Evolutionary conservation across 805 yeast genomes (phyloP), one percentile per base, ranked within the genome.

Genomic region (Wickerhamiella nectarea): DNA sequence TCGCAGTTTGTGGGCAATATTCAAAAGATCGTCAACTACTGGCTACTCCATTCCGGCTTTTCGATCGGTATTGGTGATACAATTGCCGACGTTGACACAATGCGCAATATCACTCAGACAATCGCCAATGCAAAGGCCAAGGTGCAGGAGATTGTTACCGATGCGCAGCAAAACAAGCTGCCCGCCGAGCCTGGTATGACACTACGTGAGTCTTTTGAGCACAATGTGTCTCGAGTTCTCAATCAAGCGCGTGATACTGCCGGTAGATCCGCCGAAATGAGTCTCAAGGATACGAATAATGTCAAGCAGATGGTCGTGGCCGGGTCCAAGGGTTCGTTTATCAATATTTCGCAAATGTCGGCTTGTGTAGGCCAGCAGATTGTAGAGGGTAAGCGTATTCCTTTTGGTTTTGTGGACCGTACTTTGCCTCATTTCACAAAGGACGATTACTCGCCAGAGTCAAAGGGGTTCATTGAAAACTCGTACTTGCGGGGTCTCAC

Each of bases 181-280:
- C 84, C 85, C 34, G 95, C 96, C 24, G 96, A 91, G 61, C 97
- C 96, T 24, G 99, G 99, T 80, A 91, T 91, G 99, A 91, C 99
- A 2, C 71, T 91, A 53, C 80, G 99, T 67, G 98, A 91, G 64
- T 86, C 97, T 15, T 91, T 91, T 57, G 99, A 91, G 68, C 95
- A 87, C 64, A 87, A 86, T 56, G 98, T 91, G 38, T 84, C 94
- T 37, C 81, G 94, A 64, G 85, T 82, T 53, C 74, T 91, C 56
- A 91, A 91, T 64, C 95, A 87, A 62, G 98, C 98, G 24, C 87
- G 99, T 77, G 99, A 91, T 65, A 83, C 94, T 50, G 95, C 96
- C 41, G 99, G 99, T 74, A 81, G 95, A 63, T 83, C 95, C 35
- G 97, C 99, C 3, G 98, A 93, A 70, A 80, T 86, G 65, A 84